Evolutionary conservation across 1,284 basidiomycete genomes (phyloP), one percentile per base, ranked within the genome.

Genomic region (Cryptococcus sp.): DNA sequence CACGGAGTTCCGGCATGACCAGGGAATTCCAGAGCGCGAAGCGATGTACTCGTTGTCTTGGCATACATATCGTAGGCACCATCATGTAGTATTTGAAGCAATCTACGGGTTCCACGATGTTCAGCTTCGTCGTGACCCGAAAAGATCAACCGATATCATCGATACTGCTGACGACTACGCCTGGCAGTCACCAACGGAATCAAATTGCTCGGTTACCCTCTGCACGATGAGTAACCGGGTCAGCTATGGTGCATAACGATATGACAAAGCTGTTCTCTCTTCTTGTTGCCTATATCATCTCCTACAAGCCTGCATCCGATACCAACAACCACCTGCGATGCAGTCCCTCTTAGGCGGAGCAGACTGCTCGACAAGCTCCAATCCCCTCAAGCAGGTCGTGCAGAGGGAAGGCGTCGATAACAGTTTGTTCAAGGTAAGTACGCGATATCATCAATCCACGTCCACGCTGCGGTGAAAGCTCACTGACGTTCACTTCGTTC

Each of bases 371-470:
- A 85, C 87, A 22, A 83, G 87, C 6, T 84, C 88, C 55, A 98
- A 97, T 74, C 92, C 93, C 4, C 83, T 99, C 35, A 87, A 90
- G 19, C 89, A 93, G 70, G 88, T 98, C 46, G 82, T 95, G 60
- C 97, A 97, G 77, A 90, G 96, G 68, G 87, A 93, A 5, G 91
- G 93, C 62, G 87, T 87, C 3, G 94, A 98, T 79, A 86, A 89
- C 56, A 92, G 90, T 71, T 78, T 96, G 19, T 75, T 77, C 60
- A 61, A 72, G 47, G 78, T 78, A 52, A 66, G 76, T 65, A 27
- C 20, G 42, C 20, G 42, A 17, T 19, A 3, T 23, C 47, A 6
- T 35, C 40, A 17, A 47, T 10, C 7, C 27, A 23, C 16, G 19
- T 13, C 48, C 49, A 6, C 30, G 15, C 25, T 10, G 39, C 2